phyloP scores from a whole-genome alignment of 495 filamentous ascomycete species.

The Hypoxylon perforatum region DNA sequence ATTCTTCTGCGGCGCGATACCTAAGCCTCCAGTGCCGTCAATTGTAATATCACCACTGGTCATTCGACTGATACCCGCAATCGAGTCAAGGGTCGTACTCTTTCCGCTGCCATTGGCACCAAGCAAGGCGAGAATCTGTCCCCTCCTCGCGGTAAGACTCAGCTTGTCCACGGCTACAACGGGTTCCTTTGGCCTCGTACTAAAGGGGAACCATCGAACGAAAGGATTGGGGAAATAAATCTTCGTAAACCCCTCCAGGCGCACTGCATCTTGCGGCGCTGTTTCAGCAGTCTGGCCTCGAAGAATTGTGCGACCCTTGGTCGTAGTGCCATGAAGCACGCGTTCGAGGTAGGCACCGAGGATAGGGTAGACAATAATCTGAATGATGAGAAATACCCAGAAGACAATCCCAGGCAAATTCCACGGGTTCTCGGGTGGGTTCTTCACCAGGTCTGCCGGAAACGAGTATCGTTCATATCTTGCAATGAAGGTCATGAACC shows the following conservation, averaged over 20 bases:
- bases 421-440: slow-evolving; percentile 70
- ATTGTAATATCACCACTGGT: slow-evolving; percentile 77
- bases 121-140: slow-evolving; percentile 83
- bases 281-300: slow-evolving; percentile 48
- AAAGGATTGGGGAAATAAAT: slow-evolving; percentile 74
- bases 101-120: slow-evolving; percentile 91
- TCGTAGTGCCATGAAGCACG: slow-evolving; percentile 77
- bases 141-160: slow-evolving; percentile 71
- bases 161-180: slow-evolving; percentile 80
- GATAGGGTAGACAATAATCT: slow-evolving; percentile 77
- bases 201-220: slow-evolving; percentile 64
- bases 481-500: slow-evolving; percentile 74
- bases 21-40: slow-evolving; percentile 77
- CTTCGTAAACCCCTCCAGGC: slow-evolving; percentile 76
- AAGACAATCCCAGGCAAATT: slow-evolving; percentile 71
- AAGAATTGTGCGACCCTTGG: slow-evolving; percentile 67
- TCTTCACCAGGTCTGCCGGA: slow-evolving; percentile 65
- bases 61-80: slow-evolving; percentile 79
- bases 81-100: slow-evolving; percentile 85
- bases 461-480: slow-evolving; percentile 69
- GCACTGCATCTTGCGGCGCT: slow-evolving; percentile 64
- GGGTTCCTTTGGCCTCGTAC: slow-evolving; percentile 65
- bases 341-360: slow-evolving; percentile 78
- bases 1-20: slow-evolving; percentile 89
- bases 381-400: slow-evolving; percentile 75